Base-by-base conservation (phyloP, 148 eudicot genomes). In the Diospyros kaki region DNA sequence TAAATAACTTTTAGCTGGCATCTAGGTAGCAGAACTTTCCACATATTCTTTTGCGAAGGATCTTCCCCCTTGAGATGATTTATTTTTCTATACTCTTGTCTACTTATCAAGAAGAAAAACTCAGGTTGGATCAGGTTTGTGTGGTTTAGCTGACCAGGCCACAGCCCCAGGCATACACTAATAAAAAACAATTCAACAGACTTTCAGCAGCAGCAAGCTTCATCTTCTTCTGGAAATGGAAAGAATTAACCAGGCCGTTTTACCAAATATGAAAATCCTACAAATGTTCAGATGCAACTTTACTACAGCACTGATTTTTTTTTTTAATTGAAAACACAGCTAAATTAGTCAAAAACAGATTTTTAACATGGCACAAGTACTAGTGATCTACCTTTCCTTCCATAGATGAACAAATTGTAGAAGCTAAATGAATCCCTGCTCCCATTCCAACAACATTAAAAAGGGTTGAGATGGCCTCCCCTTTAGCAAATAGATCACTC, bases 401-500 rank as follows among this genome's bases (percentile, higher is more conserved):
- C 73, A 83, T 90, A 46, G 97, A 88, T 73, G 99, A 92, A 83
- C 99, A 95, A 50, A 95, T 77, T 18, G 97, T 89, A 63, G 99
- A 88, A 18, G 97, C 99, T 76, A 95, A 85, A 62, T 92, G 86
- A 76, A 95, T 95, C 69, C 99, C 99, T 15, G 81, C 94, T 75
- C 99, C 99, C 2, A 95, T 71, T 72, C 99, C 99, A 74, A 88
- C 74, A 48, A 95, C 94, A 77, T 95, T 95, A 79, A 89, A 95
- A 66, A 95, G 86, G 43, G 99, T 92, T 18, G 99, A 95, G 69
- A 95, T 86, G 73, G 99, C 99, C 83, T 95, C 99, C 18, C 99
- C 99, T 88, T 95, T 95, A 41, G 99, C 99, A 80, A 92, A 89
- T 71, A 95, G 86, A 81, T 95, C 99, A 73, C 99, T 95, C 39